These are phyloP conservation scores for Talaromyces funiculosus DNA, from an alignment of 2,329 filamentous ascomycete genomes.

Conservation along the genomic window DNA sequence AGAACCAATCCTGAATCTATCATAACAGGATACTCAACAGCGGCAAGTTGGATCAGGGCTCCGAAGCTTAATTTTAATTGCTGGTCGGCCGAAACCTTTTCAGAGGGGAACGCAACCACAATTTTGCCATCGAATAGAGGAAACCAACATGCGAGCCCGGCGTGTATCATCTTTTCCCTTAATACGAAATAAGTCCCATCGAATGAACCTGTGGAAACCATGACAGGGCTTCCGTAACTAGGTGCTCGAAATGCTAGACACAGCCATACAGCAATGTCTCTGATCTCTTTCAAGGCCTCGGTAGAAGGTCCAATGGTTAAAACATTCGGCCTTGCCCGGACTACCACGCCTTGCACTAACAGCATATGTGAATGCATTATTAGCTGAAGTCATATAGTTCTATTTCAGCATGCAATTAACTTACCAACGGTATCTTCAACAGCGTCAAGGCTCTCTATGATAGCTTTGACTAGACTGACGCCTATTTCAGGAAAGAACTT, in stretches of 20 bases:
- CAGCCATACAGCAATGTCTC: not conserved
- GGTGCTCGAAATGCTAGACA: not conserved
- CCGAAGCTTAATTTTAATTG: not conserved
- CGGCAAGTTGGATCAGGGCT: not conserved
- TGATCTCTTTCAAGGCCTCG: not conserved
- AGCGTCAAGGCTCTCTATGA: not conserved
- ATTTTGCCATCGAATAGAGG: not conserved
- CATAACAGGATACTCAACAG: not conserved
- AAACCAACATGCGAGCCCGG: not conserved
- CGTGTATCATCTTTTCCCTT: not conserved
- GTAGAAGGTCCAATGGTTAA: not conserved
- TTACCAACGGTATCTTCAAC: not conserved
- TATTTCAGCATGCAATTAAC: not conserved
- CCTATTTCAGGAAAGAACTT: not conserved
- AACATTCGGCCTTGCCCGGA: rapidly evolving
- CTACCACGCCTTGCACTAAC: not conserved
- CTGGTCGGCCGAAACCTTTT: not conserved
- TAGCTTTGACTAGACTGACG: not conserved
- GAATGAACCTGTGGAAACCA: not conserved
- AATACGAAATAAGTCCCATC: not conserved
- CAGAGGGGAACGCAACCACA: not conserved
- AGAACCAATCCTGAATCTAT: not conserved
- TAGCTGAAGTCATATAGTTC: not conserved
- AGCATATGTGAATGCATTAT: not conserved
- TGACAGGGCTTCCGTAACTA: not conserved